A percentile compares a stretch with the other conserved stretches of the same genome.
phyloP scores from a whole-genome alignment of 2,329 filamentous ascomycete genomes.

The Exserohilum turcica region DNA sequence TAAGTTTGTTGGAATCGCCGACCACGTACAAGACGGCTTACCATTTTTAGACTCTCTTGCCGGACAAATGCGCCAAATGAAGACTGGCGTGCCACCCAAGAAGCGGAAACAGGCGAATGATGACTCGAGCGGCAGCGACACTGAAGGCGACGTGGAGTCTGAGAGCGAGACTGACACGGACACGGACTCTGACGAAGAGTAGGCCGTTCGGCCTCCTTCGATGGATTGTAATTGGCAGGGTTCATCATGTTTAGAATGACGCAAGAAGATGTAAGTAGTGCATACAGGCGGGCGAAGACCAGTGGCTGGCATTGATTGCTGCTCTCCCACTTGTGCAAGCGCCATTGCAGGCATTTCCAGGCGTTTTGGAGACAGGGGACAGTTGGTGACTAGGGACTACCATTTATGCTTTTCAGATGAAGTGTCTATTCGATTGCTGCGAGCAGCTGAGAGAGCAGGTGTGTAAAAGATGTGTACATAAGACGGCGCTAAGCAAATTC shows the following conservation, averaged over 20 bases:
- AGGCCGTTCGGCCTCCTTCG: slow-evolving; percentile 9
- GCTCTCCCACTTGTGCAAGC: slow-evolving; percentile 2
- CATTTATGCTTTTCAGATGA: slow-evolving; percentile 8
- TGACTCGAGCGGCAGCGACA: slow-evolving; percentile 67
- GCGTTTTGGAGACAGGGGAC: slow-evolving; percentile 24
- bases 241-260: not conserved
- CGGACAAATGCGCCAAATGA: slow-evolving; percentile 86
- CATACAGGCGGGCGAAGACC: slow-evolving; percentile 8
- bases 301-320: slow-evolving; percentile 1
- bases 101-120: slow-evolving; percentile 63
- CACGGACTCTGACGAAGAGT: slow-evolving; percentile 51
- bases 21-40: slow-evolving; percentile 29
- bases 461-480: slow-evolving; percentile 17
- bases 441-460: slow-evolving; percentile 2
- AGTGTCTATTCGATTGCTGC: not conserved
- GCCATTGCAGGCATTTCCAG: slow-evolving; percentile 31
- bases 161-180: slow-evolving; percentile 58
- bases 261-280: not conserved
- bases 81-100: slow-evolving; percentile 65
- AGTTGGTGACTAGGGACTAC: slow-evolving; percentile 8
- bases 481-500: slow-evolving; percentile 5
- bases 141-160: slow-evolving; percentile 64
- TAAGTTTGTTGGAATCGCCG: slow-evolving; percentile 57
- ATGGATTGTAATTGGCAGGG: not conserved
- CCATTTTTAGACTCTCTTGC: slow-evolving; percentile 74